Percentiles rank a stretch among this genome's conserved stretches.
These are phyloP conservation scores for Fusarium scirpi DNA, from an alignment of 2,329 filamentous ascomycete genomes.

Conservation along the genomic window DNA sequence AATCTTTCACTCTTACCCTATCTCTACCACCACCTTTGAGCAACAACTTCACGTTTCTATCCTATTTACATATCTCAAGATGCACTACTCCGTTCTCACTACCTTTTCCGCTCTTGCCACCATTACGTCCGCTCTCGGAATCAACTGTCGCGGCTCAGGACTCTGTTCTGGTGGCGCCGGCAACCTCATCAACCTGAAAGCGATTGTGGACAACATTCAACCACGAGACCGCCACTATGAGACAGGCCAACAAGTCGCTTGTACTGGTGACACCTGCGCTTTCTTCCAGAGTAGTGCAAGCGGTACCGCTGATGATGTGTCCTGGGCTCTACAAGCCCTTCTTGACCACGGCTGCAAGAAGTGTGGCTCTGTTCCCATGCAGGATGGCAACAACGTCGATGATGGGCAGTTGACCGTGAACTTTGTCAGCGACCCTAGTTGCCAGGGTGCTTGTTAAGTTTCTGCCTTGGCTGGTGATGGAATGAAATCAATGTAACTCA, in stretches of 20 bases:
- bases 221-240: neutral
- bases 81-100: no score
- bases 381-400: neutral
- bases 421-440: neutral
- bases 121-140: neutral
- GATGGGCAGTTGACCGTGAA: slow-evolving; percentile 8
- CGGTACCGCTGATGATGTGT: neutral
- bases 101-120: neutral
- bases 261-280: neutral
- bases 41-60: no score
- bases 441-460: no score
- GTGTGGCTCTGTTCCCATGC: slow-evolving; percentile 1
- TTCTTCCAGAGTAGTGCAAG: neutral
- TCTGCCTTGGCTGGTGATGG: no score
- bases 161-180: slow-evolving; percentile 9
- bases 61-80: no score
- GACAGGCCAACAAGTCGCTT: neutral
- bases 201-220: slow-evolving; percentile 1
- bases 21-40: no score
- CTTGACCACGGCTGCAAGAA: slow-evolving; percentile 1
- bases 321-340: neutral
- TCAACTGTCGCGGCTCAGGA: slow-evolving; percentile 11
- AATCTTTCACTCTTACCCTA: no score
- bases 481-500: no score
- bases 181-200: neutral